These are phyloP conservation scores for Penicillium paneum DNA, from an alignment of 2,329 filamentous ascomycete genomes.

Conservation along the genomic window DNA sequence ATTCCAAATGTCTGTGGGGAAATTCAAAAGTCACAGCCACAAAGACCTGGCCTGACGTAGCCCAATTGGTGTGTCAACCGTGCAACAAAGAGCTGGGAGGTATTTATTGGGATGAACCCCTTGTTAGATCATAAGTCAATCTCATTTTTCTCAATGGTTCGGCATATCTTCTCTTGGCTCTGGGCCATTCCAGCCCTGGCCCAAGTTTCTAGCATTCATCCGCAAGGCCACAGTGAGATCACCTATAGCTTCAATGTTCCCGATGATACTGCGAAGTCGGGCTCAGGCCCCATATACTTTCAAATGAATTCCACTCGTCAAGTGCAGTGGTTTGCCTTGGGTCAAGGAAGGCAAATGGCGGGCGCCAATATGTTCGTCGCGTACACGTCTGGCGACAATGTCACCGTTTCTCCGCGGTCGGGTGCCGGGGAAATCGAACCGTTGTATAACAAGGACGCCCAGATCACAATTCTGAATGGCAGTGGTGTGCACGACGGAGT, in stretches of 20 bases:
- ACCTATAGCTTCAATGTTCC: conserved; percentile 55
- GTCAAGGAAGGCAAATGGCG: conserved; percentile 54
- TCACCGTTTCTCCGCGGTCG: conserved; percentile 57
- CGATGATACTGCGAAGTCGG: conserved; percentile 48
- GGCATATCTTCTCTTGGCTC: neutral
- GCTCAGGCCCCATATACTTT: conserved; percentile 56
- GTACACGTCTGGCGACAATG: conserved; percentile 53
- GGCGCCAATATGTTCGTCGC: conserved; percentile 59
- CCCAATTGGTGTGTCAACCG: conserved; percentile 1
- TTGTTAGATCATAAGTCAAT: neutral
- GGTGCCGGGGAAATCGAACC: conserved; percentile 52
- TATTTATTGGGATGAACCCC: conserved; percentile 5
- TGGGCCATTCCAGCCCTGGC: conserved; percentile 11
- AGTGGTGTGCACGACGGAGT: conserved; percentile 53
- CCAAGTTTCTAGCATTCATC: conserved; percentile 16
- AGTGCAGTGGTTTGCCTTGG: conserved; percentile 55
- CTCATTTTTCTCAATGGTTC: neutral
- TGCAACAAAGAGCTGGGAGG: neutral
- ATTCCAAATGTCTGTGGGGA: neutral
- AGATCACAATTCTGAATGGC: conserved; percentile 56
- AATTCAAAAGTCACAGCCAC: neutral
- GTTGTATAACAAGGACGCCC: conserved; percentile 42
- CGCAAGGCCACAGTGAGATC: conserved; percentile 9
- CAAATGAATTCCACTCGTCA: conserved; percentile 54
- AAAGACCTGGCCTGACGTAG: conserved; percentile 1